Evolutionary conservation across 2,329 filamentous ascomycete genomes (phyloP), one percentile per base, ranked within the genome.

Genomic region (Cucurbitaria berberidis): DNA sequence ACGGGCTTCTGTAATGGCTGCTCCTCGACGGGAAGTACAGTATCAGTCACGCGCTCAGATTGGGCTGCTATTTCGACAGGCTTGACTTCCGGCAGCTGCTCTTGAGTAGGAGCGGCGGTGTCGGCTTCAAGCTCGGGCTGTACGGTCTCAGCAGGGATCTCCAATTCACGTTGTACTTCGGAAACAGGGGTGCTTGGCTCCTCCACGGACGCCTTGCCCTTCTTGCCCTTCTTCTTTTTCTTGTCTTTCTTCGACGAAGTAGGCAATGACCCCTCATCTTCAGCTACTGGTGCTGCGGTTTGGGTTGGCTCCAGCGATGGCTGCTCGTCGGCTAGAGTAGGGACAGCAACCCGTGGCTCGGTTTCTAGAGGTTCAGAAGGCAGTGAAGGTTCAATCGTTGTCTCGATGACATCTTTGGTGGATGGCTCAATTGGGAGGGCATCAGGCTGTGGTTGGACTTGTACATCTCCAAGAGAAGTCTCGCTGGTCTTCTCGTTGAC

Each of bases 201-300:
- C 18, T 54, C 41, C 7, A 54, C 51, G 16, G 45, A 34, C 1
- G 32, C 40, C 35, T 60, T 64, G 10, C 36, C 47, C 52, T 68
- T 69, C 49, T 65, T 67, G 13, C 51, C 48, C 53, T 67, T 66
- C 55, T 68, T 64, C 53, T 64, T 63, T 49, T 66, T 69, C 55
- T 66, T 68, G 40, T 63, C 60, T 49, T 68, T 67, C 45, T 66
- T 67, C 6, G 59, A 62, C 32, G 48, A 39, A 40, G 54, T 22
- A 9, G 43, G 13, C 3, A 30, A 26, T 1, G 35, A 46, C 1
- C n/a, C 21, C 6, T 40, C 38, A 5, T 43, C 51, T 16, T 46
- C 51, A 3, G 19, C 30, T 4, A 18, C 36, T 5, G 35, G 41
- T 8, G 56, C 47, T 11, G 27, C 39, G 5, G 19, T 5, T 18